phyloP scores from a whole-genome alignment of 371 early-diverging fungal species.

The Ordospora pajunii region DNA sequence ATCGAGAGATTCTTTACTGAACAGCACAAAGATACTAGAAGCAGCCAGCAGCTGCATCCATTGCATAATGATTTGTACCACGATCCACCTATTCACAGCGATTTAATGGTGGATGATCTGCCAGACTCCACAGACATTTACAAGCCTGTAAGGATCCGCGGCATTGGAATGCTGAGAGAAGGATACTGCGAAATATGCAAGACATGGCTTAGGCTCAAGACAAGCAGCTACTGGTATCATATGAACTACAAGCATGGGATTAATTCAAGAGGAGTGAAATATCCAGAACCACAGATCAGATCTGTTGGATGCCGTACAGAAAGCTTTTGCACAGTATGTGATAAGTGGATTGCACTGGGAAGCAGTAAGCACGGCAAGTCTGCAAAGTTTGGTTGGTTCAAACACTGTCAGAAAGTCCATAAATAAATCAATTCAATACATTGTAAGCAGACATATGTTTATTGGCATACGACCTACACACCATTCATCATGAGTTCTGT shows the following conservation, averaged over 20 bases:
- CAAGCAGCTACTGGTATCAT: constrained; percentile 59
- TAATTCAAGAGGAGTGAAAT: constrained; percentile 41
- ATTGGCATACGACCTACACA: neutral
- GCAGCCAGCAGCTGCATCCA: neutral
- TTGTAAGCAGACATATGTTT: neutral
- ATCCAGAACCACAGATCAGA: constrained; percentile 46
- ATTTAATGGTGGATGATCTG: neutral
- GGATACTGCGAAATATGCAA: constrained; percentile 51
- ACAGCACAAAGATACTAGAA: neutral
- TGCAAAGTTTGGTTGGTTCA: constrained; percentile 51
- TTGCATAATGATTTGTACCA: neutral
- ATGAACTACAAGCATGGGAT: constrained; percentile 61
- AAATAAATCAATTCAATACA: neutral
- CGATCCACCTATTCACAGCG: neutral
- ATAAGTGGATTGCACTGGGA: constrained; percentile 47
- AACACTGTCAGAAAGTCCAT: constrained; percentile 53
- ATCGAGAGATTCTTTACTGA: neutral
- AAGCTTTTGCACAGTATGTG: constrained; percentile 44
- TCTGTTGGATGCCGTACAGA: neutral
- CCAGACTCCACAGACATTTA: constrained; percentile 14
- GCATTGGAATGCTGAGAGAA: constrained; percentile 40
- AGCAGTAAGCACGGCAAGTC: constrained; percentile 6
- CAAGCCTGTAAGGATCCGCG: constrained; percentile 37
- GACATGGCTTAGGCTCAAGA: constrained; percentile 54
- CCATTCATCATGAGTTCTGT: neutral